A percentile compares a stretch with the other conserved stretches of the same genome.
Conservation (phyloP, 2,329 filamentous ascomycete species). For the Clathrospora elynae region DNA sequence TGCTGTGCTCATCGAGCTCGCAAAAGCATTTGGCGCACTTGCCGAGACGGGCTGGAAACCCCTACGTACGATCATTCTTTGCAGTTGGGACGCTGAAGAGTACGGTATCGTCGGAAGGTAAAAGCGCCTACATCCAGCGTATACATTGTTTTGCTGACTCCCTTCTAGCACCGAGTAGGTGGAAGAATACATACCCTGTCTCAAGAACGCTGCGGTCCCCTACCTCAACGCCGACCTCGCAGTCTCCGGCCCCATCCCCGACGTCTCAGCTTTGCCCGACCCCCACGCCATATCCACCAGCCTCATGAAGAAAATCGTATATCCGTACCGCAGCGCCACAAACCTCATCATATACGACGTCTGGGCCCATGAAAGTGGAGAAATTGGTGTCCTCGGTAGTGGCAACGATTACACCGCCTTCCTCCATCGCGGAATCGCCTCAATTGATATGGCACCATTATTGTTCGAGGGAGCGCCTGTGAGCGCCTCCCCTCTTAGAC, state of each 20-base stretch:
- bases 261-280: constrained; percentile 49
- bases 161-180: constrained; percentile 54
- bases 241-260: constrained; percentile 51
- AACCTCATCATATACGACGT: constrained; percentile 54
- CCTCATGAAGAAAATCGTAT: constrained; percentile 51
- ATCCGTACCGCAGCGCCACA: constrained; percentile 45
- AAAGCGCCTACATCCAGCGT: background rate
- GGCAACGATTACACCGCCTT: constrained; percentile 57
- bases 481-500: no score
- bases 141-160: constrained; percentile 3
- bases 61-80: constrained; percentile 55
- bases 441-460: constrained; percentile 54
- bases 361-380: constrained; percentile 47
- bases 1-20: constrained; percentile 57
- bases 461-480: no score
- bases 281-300: constrained; percentile 46
- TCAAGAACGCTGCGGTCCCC: constrained; percentile 51
- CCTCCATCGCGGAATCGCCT: constrained; percentile 52
- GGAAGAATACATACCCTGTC: constrained; percentile 57
- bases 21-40: constrained; percentile 56
- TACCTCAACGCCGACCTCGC: constrained; percentile 61
- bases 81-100: constrained; percentile 53
- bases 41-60: constrained; percentile 58
- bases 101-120: constrained; percentile 47
- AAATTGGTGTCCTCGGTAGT: constrained; percentile 52